Conservation (phyloP, 1,284 basidiomycete genomes). For the Peniophora sp. region DNA sequence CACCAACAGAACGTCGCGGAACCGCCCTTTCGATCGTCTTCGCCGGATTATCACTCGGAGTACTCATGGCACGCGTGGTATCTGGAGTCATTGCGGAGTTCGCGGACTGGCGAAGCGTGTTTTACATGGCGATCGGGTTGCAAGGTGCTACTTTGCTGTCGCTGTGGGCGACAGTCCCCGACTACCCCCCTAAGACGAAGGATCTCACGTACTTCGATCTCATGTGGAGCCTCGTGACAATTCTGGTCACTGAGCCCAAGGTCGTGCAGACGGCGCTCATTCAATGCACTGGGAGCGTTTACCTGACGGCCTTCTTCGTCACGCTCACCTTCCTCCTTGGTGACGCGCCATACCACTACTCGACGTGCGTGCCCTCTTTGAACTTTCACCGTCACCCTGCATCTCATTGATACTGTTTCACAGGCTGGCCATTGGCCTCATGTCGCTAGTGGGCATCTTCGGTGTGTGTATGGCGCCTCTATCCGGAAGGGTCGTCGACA, state of each 20-base stretch:
- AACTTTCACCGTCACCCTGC: neutral
- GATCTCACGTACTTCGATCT: slow-evolving; percentile 35
- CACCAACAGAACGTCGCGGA: slow-evolving; percentile 37
- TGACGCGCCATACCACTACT: neutral
- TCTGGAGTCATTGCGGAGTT: slow-evolving; percentile 40
- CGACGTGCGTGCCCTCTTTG: neutral
- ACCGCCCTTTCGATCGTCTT: slow-evolving; percentile 43
- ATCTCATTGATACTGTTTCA: neutral
- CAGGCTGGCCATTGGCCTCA: slow-evolving; percentile 45
- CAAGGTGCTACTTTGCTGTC: slow-evolving; percentile 27
- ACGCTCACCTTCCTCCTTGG: neutral
- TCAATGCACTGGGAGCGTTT: slow-evolving; percentile 28
- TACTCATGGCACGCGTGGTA: slow-evolving; percentile 41
- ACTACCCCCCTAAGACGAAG: slow-evolving; percentile 40
- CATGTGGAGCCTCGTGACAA: slow-evolving; percentile 37
- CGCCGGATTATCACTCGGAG: slow-evolving; percentile 39
- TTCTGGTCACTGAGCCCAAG: slow-evolving; percentile 38
- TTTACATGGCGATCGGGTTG: slow-evolving; percentile 36
- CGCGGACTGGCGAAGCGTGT: slow-evolving; percentile 37
- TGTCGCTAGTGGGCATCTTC: slow-evolving; percentile 44
- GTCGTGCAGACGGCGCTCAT: slow-evolving; percentile 38
- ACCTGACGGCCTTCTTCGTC: slow-evolving; percentile 36
- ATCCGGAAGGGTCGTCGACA: slow-evolving; percentile 42
- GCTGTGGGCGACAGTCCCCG: slow-evolving; percentile 38
- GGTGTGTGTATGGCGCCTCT: slow-evolving; percentile 40